A percentile compares a stretch with the other conserved stretches of the same genome.
Conservation (phyloP, 2,329 filamentous ascomycete species). For the Neofusicoccum kwambonambiense region DNA sequence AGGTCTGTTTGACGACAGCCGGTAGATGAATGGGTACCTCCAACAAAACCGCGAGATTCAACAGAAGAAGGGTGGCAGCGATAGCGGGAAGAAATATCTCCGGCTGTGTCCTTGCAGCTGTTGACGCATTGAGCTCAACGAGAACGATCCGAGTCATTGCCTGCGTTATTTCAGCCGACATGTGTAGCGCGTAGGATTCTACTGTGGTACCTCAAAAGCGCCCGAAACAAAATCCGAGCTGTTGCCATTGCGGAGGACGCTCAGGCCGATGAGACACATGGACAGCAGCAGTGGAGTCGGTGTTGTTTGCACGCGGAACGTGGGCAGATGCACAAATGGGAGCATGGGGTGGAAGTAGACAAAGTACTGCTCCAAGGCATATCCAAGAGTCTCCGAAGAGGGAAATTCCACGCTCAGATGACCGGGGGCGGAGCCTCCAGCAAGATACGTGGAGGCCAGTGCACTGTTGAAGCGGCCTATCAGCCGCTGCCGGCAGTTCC, state of each 20-base stretch:
- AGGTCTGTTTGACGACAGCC: not conserved
- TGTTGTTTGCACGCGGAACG: slow-evolving; percentile 51
- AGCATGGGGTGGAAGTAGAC: slow-evolving; percentile 54
- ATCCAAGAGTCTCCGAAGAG: slow-evolving; percentile 54
- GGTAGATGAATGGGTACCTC: not conserved
- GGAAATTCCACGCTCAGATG: slow-evolving; percentile 36
- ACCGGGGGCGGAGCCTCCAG: not conserved
- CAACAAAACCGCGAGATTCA: not conserved
- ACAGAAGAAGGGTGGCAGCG: not conserved
- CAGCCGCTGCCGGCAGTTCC: not conserved
- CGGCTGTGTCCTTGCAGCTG: not conserved
- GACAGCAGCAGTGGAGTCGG: slow-evolving; percentile 48
- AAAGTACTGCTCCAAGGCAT: slow-evolving; percentile 55
- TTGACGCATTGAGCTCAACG: not conserved
- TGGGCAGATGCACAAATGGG: slow-evolving; percentile 54
- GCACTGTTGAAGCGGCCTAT: not conserved
- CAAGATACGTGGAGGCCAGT: not conserved
- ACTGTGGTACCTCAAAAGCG: slow-evolving; percentile 1
- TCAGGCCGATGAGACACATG: slow-evolving; percentile 55
- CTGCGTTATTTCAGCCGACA: not conserved
- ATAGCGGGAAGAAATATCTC: not conserved
- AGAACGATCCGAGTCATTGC: not conserved
- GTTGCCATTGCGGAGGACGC: slow-evolving; percentile 52
- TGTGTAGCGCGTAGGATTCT: not conserved
- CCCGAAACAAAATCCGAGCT: slow-evolving; percentile 50